phyloP scores from a whole-genome alignment of 2,329 filamentous ascomycete species.

The Aspergillus fumigatiaffinis region DNA sequence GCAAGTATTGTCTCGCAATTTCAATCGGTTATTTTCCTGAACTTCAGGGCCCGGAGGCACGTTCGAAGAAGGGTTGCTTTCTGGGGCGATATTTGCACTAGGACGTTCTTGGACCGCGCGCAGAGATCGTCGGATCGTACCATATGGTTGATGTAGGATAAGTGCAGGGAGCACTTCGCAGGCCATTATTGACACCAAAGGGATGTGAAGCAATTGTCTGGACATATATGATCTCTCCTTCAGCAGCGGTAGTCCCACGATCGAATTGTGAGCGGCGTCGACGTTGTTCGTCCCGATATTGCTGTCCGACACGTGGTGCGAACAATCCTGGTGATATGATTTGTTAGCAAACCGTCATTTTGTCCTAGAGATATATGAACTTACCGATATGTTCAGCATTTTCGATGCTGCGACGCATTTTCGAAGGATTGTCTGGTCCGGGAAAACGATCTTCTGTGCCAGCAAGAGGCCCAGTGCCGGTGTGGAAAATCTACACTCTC shows the following conservation, averaged over 20 bases:
- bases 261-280: conserved; percentile 75
- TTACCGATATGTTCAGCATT: conserved; percentile 78
- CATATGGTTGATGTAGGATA: conserved; percentile 22
- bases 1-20: neutral
- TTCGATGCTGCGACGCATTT: conserved; percentile 81
- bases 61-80: neutral
- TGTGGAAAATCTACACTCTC: conserved; percentile 52
- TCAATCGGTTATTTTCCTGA: neutral
- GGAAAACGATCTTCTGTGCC: conserved; percentile 75
- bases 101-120: conserved; percentile 19
- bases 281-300: conserved; percentile 70
- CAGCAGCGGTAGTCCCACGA: conserved; percentile 70
- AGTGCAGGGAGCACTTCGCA: conserved; percentile 23
- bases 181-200: conserved; percentile 13
- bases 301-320: conserved; percentile 71
- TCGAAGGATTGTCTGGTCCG: conserved; percentile 74
- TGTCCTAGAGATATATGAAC: conserved; percentile 9
- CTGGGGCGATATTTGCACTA: conserved; percentile 3
- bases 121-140: conserved; percentile 16
- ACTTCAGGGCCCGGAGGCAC: neutral
- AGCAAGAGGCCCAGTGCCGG: conserved; percentile 48
- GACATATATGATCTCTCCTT: conserved; percentile 53
- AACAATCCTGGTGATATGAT: conserved; percentile 51
- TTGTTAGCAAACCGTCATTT: conserved; percentile 29
- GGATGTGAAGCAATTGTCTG: conserved; percentile 18